phyloP scores from a whole-genome alignment of 225 moss, liverwort and hornwort genomes.

The Marchantia polymorpha region DNA sequence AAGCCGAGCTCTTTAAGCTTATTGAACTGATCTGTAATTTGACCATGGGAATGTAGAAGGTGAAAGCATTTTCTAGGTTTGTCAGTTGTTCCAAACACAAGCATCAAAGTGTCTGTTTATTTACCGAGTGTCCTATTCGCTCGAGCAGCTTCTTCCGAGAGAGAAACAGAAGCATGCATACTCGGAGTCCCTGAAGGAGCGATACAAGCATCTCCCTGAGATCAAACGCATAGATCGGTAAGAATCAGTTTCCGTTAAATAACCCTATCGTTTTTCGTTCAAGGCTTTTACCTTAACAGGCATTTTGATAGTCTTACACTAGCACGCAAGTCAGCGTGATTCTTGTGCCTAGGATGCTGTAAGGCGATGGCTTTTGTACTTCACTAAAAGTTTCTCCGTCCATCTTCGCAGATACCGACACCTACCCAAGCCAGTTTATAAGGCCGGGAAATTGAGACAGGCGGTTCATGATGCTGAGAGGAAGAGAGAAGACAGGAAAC shows the following conservation, averaged over 20 bases:
- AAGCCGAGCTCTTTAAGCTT: slow-evolving; percentile 9
- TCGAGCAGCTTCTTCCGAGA: slow-evolving; percentile 76
- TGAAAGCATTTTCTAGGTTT: too few species aligned
- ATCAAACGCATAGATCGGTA: slow-evolving; percentile 88
- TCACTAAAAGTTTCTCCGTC: background rate
- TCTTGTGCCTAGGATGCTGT: too few species aligned
- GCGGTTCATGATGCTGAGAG: slow-evolving; percentile 58
- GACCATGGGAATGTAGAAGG: background rate
- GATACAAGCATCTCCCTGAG: slow-evolving; percentile 92
- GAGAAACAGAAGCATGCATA: slow-evolving; percentile 95
- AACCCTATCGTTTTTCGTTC: background rate
- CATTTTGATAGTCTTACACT: too few species aligned
- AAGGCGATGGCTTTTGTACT: too few species aligned
- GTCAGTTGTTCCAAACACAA: background rate
- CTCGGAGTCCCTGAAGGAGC: slow-evolving; percentile 67
- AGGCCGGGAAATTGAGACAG: slow-evolving; percentile 76
- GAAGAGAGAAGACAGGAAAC: slow-evolving; percentile 70
- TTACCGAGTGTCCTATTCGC: background rate
- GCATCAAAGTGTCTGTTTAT: background rate
- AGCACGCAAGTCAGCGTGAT: too few species aligned
- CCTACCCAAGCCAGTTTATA: slow-evolving; percentile 85
- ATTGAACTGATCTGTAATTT: background rate
- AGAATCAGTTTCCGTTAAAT: background rate
- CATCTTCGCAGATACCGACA: slow-evolving; percentile 72
- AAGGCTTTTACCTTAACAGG: too few species aligned